These are phyloP conservation scores for Aspergillus affinis DNA, from an alignment of 495 filamentous ascomycete genomes.

Conservation along the genomic window DNA sequence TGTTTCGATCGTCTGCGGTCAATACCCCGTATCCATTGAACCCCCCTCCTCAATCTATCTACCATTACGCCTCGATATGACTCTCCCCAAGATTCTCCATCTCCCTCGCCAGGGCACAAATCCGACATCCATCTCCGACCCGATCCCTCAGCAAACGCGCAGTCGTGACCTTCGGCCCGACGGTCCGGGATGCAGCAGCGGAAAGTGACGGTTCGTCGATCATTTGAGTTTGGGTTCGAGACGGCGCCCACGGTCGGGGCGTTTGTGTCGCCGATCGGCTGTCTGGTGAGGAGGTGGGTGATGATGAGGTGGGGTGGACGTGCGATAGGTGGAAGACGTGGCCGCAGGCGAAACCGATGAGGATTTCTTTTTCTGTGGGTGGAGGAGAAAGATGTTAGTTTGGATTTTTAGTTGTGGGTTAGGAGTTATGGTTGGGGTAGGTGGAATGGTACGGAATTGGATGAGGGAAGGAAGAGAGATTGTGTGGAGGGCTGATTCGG, in stretches of 20 bases:
- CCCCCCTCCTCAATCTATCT: conserved; percentile 9
- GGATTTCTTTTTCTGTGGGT: conserved; percentile 63
- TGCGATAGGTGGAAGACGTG: conserved; percentile 90
- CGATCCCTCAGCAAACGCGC: conserved; percentile 73
- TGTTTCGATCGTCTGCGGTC: background rate
- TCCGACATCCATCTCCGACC: conserved; percentile 68
- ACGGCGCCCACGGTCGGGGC: conserved; percentile 29
- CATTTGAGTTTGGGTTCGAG: conserved; percentile 16
- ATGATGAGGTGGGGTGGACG: conserved; percentile 52
- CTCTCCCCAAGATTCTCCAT: conserved; percentile 35
- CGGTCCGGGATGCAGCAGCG: conserved; percentile 48
- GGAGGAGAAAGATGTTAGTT: conserved; percentile 7
- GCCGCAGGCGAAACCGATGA: conserved; percentile 88
- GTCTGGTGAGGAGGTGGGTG: conserved; percentile 26
- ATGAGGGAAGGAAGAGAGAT: conserved; percentile 1
- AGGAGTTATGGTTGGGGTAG: background rate
- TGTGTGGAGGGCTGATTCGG: background rate
- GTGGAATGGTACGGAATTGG: background rate
- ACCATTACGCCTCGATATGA: conserved; percentile 17
- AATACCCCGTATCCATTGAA: conserved; percentile 6
- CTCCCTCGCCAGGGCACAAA: conserved; percentile 52
- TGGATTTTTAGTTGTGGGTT: background rate
- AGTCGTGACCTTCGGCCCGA: conserved; percentile 87
- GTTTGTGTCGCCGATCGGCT: conserved; percentile 26
- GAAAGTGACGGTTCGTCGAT: conserved; percentile 24